Evolutionary conservation across 768 basidiomycete genomes (phyloP).

Genomic region (Naganishia vishniacii): DNA sequence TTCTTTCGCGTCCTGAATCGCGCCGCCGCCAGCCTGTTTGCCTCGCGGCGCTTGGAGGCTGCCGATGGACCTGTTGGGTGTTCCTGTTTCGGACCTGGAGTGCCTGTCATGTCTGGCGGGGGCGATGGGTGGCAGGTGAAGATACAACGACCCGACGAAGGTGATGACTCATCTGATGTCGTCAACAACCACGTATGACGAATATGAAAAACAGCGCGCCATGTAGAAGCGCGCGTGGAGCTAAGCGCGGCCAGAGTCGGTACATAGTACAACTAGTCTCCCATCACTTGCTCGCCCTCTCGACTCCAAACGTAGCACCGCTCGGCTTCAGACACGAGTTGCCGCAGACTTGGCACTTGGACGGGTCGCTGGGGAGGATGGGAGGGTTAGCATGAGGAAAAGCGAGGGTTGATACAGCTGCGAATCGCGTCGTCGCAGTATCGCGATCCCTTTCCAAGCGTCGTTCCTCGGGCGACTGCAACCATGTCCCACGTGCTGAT

Average conservation of each 20-base stretch:
- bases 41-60: constrained; percentile 38
- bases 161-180: background rate
- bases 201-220: too few relatives aligned
- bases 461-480: too few relatives aligned
- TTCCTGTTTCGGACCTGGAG: too few relatives aligned
- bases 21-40: constrained; percentile 45
- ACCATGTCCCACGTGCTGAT: too few relatives aligned
- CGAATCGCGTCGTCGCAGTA: background rate
- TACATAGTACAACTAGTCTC: background rate
- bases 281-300: constrained; percentile 17
- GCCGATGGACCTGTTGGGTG: constrained; percentile 12
- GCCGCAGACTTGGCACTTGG: constrained; percentile 22
- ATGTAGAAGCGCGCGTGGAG: background rate
- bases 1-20: constrained; percentile 46
- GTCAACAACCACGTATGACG: too few relatives aligned
- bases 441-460: too few relatives aligned
- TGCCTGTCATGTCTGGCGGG: background rate
- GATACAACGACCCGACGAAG: background rate
- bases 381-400: background rate
- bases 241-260: constrained; percentile 1
- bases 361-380: constrained; percentile 4
- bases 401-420: background rate
- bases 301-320: constrained; percentile 20
- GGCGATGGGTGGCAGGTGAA: background rate
- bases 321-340: constrained; percentile 23